These are phyloP conservation scores for Seminavis robusta DNA, from an alignment of 108 stramenopile genomes.

Conservation along the genomic window DNA sequence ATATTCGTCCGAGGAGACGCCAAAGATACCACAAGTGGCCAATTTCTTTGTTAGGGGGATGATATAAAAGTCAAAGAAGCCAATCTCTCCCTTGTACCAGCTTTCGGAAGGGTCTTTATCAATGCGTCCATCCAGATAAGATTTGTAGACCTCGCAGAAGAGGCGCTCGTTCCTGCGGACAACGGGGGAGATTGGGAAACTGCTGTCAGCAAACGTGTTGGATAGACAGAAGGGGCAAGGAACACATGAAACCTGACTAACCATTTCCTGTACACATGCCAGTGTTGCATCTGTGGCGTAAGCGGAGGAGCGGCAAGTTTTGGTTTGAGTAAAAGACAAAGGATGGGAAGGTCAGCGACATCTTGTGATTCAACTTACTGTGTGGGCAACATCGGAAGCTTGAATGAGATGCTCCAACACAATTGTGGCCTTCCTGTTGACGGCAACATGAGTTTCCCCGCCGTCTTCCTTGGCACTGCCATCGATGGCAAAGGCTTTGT, in stretches of 20 bases:
- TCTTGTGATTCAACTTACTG: constrained; percentile 11
- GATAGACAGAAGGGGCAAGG: constrained; percentile 39
- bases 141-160: constrained; percentile 31
- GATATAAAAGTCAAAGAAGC: too few relatives aligned
- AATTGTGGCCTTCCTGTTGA: constrained; percentile 18
- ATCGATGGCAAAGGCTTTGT: constrained; percentile 27
- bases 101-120: constrained; percentile 23
- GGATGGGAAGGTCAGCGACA: too few relatives aligned
- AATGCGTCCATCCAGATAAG: constrained; percentile 20
- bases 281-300: too few relatives aligned
- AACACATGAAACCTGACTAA: constrained; percentile 42
- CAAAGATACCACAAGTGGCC: too few relatives aligned
- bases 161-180: constrained; percentile 42
- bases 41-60: too few relatives aligned
- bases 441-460: constrained; percentile 10
- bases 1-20: too few relatives aligned
- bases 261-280: too few relatives aligned
- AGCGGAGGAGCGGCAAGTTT: constrained; percentile 31
- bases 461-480: constrained; percentile 3
- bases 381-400: too few relatives aligned
- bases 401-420: too few relatives aligned
- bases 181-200: too few relatives aligned
- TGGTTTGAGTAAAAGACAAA: constrained; percentile 1
- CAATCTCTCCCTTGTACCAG: too few relatives aligned
- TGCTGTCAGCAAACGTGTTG: too few relatives aligned